Conservation (phyloP, 805 yeast genomes). For the Yamadazyma scolyti region DNA sequence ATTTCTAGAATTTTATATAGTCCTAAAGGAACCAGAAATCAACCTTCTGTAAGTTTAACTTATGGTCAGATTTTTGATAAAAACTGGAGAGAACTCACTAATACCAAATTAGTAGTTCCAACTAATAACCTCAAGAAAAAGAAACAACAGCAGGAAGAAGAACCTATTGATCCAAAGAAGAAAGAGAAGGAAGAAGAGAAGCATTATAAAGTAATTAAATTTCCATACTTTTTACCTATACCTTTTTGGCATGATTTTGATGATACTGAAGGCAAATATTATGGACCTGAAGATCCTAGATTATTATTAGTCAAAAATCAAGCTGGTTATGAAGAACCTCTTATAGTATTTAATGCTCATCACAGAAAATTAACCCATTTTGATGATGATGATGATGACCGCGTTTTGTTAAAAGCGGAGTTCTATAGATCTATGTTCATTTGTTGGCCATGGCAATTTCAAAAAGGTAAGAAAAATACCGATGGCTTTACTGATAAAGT, state of each 20-base stretch:
- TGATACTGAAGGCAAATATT: conserved; percentile 16
- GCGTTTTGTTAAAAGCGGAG: conserved; percentile 8
- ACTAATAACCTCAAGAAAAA: conserved; percentile 6
- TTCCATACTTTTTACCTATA: conserved; percentile 28
- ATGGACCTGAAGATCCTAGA: conserved; percentile 54
- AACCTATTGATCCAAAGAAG: not conserved
- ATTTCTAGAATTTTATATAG: conserved; percentile 43
- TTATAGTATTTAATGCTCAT: conserved; percentile 39
- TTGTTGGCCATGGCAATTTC: conserved; percentile 33
- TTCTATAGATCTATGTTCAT: conserved; percentile 26
- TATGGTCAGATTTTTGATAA: conserved; percentile 45
- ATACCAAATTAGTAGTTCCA: conserved; percentile 21
- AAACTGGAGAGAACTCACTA: conserved; percentile 43
- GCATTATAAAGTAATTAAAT: conserved; percentile 11
- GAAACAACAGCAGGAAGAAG: not conserved
- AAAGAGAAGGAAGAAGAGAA: conserved; percentile 7
- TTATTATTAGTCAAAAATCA: conserved; percentile 31
- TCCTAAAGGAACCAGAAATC: conserved; percentile 23
- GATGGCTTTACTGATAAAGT: conserved; percentile 16
- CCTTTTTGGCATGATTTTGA: conserved; percentile 28
- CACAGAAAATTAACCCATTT: conserved; percentile 14
- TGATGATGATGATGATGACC: conserved; percentile 14
- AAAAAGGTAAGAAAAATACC: conserved; percentile 19
- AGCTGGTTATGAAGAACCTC: conserved; percentile 42
- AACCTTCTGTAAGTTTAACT: conserved; percentile 37